Conservation (phyloP, 768 basidiomycete genomes). For the Boletus pseudo-olivaceus region DNA sequence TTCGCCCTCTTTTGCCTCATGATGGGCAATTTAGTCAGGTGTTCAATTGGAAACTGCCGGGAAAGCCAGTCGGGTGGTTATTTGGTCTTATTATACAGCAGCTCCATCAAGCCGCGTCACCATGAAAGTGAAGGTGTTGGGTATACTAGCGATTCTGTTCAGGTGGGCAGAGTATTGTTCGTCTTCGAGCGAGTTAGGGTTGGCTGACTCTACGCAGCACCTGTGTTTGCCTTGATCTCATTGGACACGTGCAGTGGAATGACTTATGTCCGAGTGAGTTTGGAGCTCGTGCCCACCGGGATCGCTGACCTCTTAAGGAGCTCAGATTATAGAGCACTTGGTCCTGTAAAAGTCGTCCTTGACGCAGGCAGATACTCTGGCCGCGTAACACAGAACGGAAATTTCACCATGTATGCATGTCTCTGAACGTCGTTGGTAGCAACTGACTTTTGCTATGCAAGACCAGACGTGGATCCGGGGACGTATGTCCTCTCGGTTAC, state of each 20-base stretch:
- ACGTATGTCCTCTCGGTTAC: slow-evolving; percentile 66
- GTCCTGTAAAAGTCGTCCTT: slow-evolving; percentile 55
- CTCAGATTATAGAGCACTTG: slow-evolving; percentile 41
- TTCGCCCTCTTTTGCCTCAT: slow-evolving; percentile 98
- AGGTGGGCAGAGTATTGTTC: slow-evolving; percentile 3
- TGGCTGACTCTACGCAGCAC: slow-evolving; percentile 8
- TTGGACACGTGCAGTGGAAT: slow-evolving; percentile 68
- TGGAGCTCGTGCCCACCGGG: slow-evolving; percentile 5
- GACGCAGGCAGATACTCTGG: slow-evolving; percentile 56
- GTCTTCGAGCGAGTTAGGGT: not conserved
- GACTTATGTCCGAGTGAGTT: slow-evolving; percentile 58
- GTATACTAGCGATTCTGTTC: slow-evolving; percentile 10
- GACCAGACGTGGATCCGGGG: slow-evolving; percentile 65
- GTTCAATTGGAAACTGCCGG: not conserved
- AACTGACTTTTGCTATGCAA: slow-evolving; percentile 29
- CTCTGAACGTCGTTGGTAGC: not conserved
- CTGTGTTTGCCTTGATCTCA: slow-evolving; percentile 49
- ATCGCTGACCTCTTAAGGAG: slow-evolving; percentile 8
- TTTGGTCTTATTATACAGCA: slow-evolving; percentile 26
- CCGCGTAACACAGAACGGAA: slow-evolving; percentile 53
- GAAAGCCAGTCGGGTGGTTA: not conserved
- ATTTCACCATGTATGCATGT: slow-evolving; percentile 60
- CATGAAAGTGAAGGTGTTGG: slow-evolving; percentile 17
- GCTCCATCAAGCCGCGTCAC: slow-evolving; percentile 1
- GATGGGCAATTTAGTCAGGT: not conserved